phyloP scores from a whole-genome alignment of 306 rosid species.

The Malus domestica region ASM211411v1 NC_041790.1:5965501-5966000 shows the following conservation, averaged over 20 bases:
- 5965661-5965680: slow-evolving; percentile 10
- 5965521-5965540: slow-evolving; percentile 36
- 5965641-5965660: slow-evolving; percentile 32
- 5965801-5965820: neutral
- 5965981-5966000: neutral
- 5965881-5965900: neutral
- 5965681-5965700: slow-evolving; percentile 4
- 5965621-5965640: slow-evolving; percentile 38
- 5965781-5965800: no score
- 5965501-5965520: neutral
- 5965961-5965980: neutral
- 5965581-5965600: slow-evolving; percentile 27
- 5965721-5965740: neutral
- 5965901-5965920: neutral
- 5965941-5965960: slow-evolving; percentile 9
- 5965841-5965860: neutral
- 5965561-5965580: slow-evolving; percentile 26
- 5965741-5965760: neutral
- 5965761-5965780: neutral
- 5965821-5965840: neutral
- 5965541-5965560: slow-evolving; percentile 48
- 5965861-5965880: slow-evolving; percentile 40
- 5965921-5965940: neutral
- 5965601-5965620: slow-evolving; percentile 39
- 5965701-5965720: neutral